Percentiles rank a stretch among this genome's conserved stretches.
phyloP scores from a whole-genome alignment of 2,329 filamentous ascomycete genomes.

The Aspergillus ruber region DNA sequence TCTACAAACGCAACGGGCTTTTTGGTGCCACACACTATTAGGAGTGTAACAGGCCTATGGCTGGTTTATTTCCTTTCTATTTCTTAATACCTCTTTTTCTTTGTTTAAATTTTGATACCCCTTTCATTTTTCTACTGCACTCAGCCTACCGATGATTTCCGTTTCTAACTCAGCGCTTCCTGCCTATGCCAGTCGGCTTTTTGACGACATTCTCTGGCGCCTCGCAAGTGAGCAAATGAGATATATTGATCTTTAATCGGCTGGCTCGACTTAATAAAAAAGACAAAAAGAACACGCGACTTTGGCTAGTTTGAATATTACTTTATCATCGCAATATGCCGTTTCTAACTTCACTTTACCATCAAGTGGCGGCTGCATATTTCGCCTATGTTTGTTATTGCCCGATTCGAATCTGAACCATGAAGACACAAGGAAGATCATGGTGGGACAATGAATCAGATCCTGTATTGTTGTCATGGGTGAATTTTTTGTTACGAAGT shows the following conservation, averaged over 20 bases:
- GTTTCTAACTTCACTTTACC: constrained; percentile 6
- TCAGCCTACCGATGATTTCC: neutral
- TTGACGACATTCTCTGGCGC: neutral
- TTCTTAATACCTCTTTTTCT: neutral
- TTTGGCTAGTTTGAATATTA: constrained; percentile 1
- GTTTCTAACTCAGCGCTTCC: neutral
- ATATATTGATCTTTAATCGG: neutral
- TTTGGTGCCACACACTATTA: constrained; percentile 11
- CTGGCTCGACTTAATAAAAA: neutral
- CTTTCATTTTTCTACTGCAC: neutral
- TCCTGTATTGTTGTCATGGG: constrained; percentile 3
- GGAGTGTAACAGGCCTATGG: constrained; percentile 6
- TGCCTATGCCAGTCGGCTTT: neutral
- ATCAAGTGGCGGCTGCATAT: constrained; percentile 3
- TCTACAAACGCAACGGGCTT: constrained; percentile 7
- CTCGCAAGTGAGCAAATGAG: constrained; percentile 1
- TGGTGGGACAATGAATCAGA: constrained; percentile 8
- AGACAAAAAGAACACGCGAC: neutral
- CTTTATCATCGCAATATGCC: constrained; percentile 3
- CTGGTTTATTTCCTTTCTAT: neutral
- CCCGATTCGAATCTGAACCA: constrained; percentile 11
- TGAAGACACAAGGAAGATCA: constrained; percentile 3
- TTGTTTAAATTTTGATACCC: neutral
- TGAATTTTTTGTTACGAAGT: constrained; percentile 14
- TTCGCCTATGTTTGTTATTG: constrained; percentile 2